Evolutionary conservation across 371 early-diverging fungal species (phyloP).

Genomic region (Blakeslea trispora): DNA sequence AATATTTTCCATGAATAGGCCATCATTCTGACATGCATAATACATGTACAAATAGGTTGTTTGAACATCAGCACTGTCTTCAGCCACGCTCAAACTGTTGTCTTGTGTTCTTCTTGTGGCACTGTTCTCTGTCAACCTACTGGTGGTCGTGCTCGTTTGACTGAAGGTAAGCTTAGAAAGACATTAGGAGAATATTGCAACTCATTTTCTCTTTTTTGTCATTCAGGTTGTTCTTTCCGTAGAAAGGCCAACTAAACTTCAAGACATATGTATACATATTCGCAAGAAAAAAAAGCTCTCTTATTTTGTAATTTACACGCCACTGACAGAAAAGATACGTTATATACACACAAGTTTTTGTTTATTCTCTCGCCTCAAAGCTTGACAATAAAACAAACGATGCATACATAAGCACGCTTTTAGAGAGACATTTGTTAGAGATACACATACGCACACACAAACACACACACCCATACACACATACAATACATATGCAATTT

Average conservation of each 20-base stretch:
- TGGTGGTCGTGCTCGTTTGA: conserved; percentile 96
- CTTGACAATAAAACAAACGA: too few species aligned
- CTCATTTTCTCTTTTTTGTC: too few species aligned
- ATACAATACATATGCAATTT: not conserved
- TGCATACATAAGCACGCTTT: too few species aligned
- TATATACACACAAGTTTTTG: not conserved
- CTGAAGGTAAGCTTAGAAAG: conserved; percentile 88
- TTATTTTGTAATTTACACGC: too few species aligned
- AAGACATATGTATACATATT: not conserved
- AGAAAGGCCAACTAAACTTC: conserved; percentile 44
- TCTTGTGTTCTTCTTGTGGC: conserved; percentile 92
- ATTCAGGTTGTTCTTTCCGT: conserved; percentile 48
- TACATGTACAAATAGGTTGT: conserved; percentile 67
- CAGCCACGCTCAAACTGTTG: conserved; percentile 98
- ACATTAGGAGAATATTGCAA: too few species aligned
- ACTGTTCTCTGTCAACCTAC: conserved; percentile 97
- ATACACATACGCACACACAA: too few species aligned
- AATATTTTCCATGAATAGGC: not conserved
- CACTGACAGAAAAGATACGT: not conserved
- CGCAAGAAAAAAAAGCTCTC: conserved; percentile 6
- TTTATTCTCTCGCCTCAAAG: too few species aligned
- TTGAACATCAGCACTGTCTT: conserved; percentile 95
- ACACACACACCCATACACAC: too few species aligned
- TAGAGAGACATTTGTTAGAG: too few species aligned
- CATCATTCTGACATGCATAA: not conserved